Evolutionary conservation across 805 yeast genomes (phyloP), one percentile per base, ranked within the genome.

Genomic region (Candida insectalens): DNA sequence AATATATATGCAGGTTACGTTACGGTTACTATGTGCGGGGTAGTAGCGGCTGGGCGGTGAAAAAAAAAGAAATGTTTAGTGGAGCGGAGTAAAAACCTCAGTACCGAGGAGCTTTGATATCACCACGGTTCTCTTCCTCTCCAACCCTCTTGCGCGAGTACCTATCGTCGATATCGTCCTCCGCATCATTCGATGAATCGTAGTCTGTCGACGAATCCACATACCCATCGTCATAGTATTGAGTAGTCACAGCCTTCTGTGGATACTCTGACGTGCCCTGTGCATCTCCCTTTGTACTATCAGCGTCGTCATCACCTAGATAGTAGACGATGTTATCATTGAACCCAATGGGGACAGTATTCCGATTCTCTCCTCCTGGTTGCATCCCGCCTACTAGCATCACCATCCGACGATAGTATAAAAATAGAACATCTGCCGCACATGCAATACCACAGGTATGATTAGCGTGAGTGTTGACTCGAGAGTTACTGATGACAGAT

Each of bases 401-500:
- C 8, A 72, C 59, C 65, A 73, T 70, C 39, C 66, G 63, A 23
- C 51, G 53, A 37, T 72, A 74, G 38, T 71, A 72, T 30, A 63
- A 44, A 31, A 67, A 65, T 26, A 74, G 42, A 6, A 71, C 62
- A 34, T 63, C 67, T 4, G 52, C 52, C 4, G 62, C 60, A 3
- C 48, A 40, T 13, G 51, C 49, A 16, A 57, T 53, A 6, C 61
- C 60, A 22, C 42, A 43, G 31, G 42, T 34, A 6, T 43, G 29
- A n/a, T n/a, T n/a, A n/a, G n/a, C n/a, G n/a, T n/a, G n/a, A 20
- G 36, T 35, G 23, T 44, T 44, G n/a, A 40, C 35, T 33, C 55
- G 59, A 17, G 54, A 59, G 1, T 62, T 57, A 27, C 57, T 50
- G 10, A 23, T 13, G 9, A 26, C 33, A 15, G 40, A 42, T 8